Evolutionary conservation across 495 filamentous ascomycete genomes (phyloP).

Genomic region (Cercophora sp.): DNA sequence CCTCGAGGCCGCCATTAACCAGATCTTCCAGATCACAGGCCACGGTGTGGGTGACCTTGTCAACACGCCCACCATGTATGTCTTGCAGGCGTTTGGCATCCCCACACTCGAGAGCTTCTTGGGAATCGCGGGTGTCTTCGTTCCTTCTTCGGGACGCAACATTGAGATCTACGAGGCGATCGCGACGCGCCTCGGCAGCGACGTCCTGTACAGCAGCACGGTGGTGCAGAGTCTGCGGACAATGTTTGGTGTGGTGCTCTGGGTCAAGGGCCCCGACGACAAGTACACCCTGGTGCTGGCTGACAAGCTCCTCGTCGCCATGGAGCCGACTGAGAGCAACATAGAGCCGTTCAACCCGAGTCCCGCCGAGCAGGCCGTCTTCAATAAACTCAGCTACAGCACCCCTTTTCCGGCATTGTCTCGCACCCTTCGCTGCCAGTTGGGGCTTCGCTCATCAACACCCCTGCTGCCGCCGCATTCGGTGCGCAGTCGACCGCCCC

Average conservation of each 20-base stretch:
- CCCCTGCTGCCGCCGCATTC: conserved; percentile 16
- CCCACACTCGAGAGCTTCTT: conserved; percentile 29
- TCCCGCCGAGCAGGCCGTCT: conserved; percentile 24
- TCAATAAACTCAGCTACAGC: conserved; percentile 31
- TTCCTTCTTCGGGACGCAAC: conserved; percentile 32
- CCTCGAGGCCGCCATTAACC: not conserved
- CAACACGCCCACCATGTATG: conserved; percentile 34
- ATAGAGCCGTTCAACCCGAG: conserved; percentile 33
- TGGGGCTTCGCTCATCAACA: conserved; percentile 21
- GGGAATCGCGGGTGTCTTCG: conserved; percentile 16
- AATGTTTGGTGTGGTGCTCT: conserved; percentile 23
- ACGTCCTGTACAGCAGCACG: conserved; percentile 36
- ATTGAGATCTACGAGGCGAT: conserved; percentile 36
- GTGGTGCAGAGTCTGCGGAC: conserved; percentile 24
- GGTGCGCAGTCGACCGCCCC: too few relatives aligned
- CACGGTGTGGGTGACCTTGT: conserved; percentile 37
- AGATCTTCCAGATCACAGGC: conserved; percentile 24
- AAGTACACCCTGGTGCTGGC: conserved; percentile 28
- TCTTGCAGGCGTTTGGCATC: conserved; percentile 34
- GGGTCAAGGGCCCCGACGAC: conserved; percentile 29
- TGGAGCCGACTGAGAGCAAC: conserved; percentile 35
- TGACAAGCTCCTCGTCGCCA: conserved; percentile 35
- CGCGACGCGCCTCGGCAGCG: conserved; percentile 25
- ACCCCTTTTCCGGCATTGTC: conserved; percentile 35
- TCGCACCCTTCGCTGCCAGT: conserved; percentile 26